Evolutionary conservation across 2,329 filamentous ascomycete species (phyloP).

Genomic region (Gyromitra esculenta): DNA sequence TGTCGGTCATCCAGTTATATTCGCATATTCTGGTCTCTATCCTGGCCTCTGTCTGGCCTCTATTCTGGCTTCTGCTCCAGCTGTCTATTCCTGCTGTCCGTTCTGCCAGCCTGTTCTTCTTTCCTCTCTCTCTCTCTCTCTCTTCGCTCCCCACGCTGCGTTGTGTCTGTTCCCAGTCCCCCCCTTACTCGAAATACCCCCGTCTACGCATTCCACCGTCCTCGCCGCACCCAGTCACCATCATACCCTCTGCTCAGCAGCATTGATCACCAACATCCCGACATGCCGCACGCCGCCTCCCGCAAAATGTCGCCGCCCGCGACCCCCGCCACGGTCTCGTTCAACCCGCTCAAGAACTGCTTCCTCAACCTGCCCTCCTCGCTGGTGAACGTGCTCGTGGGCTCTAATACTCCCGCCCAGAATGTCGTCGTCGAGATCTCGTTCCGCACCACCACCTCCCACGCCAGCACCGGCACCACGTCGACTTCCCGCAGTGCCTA

Average conservation of each 20-base stretch:
- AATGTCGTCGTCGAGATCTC: conserved; percentile 95
- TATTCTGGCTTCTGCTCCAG: background rate
- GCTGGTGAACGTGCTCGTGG: conserved; percentile 83
- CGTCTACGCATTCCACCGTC: background rate
- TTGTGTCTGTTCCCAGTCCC: background rate
- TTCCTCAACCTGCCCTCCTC: conserved; percentile 89
- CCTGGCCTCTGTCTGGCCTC: too few relatives aligned
- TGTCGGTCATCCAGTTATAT: too few relatives aligned
- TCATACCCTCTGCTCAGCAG: conserved; percentile 1
- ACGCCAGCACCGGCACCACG: conserved; percentile 60
- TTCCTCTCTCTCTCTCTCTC: too few relatives aligned
- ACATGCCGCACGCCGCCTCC: conserved; percentile 49
- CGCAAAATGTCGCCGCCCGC: conserved; percentile 59
- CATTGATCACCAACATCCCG: background rate
- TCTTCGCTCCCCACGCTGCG: too few relatives aligned
- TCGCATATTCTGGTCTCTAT: too few relatives aligned
- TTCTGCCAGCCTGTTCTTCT: background rate
- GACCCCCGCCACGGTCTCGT: conserved; percentile 81
- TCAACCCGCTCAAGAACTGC: conserved; percentile 91
- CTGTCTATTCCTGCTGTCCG: background rate
- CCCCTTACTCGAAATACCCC: background rate
- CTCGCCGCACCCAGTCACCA: background rate
- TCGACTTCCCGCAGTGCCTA: conserved; percentile 73
- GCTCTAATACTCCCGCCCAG: conserved; percentile 88
- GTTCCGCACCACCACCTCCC: conserved; percentile 71